These are phyloP conservation scores for Tetraselmis striata DNA, from an alignment of 139 green algal genomes.

Conservation along the genomic window DNA sequence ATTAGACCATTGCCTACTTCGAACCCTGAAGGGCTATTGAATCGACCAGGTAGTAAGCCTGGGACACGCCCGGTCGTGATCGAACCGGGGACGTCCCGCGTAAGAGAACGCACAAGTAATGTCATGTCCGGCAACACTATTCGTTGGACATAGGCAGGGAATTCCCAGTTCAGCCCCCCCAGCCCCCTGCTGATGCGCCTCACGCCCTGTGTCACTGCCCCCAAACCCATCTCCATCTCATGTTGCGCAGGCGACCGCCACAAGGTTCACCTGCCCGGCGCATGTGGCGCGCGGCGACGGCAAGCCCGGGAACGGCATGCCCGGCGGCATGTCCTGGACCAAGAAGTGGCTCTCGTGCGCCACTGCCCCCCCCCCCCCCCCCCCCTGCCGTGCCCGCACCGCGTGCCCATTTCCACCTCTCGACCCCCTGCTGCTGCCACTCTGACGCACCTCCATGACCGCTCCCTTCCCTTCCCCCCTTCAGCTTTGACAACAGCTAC, in stretches of 20 bases:
- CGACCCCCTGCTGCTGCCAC: too few species aligned
- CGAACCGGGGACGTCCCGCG: too few species aligned
- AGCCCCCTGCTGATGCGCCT: neutral
- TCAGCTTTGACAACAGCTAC: neutral
- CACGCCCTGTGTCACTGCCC: slow-evolving; percentile 11
- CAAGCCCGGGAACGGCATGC: slow-evolving; percentile 61
- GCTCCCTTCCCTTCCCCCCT: neutral
- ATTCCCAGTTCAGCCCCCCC: too few species aligned
- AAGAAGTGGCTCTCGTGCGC: slow-evolving; percentile 79
- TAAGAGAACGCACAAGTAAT: too few species aligned
- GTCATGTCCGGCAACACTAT: neutral
- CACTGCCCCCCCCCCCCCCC: too few species aligned
- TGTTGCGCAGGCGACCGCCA: neutral
- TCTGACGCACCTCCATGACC: too few species aligned
- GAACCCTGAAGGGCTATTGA: too few species aligned
- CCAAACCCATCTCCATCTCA: slow-evolving; percentile 68
- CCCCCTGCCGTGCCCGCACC: too few species aligned
- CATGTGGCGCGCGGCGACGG: slow-evolving; percentile 43
- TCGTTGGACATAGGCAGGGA: slow-evolving; percentile 28
- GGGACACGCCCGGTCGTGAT: too few species aligned
- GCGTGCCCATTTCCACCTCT: too few species aligned
- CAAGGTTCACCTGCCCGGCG: neutral
- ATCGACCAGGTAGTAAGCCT: too few species aligned
- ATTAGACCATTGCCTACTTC: too few species aligned
- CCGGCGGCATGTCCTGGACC: slow-evolving; percentile 78